Conservation (phyloP, 305 asterid genomes). For the Galium porrigens region DNA sequence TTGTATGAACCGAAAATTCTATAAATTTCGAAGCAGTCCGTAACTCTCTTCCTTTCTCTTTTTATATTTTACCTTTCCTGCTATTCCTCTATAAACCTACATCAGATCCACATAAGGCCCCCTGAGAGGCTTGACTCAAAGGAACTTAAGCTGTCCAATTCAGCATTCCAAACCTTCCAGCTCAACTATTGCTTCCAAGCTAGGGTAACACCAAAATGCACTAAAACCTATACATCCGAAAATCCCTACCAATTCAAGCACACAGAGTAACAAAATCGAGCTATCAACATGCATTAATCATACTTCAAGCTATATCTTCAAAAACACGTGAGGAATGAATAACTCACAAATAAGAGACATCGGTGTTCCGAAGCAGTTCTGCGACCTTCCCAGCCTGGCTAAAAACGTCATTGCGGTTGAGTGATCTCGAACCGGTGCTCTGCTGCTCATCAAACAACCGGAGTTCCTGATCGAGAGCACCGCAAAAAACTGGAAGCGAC, state of each 20-base stretch:
- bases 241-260: background rate
- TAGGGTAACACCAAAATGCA: constrained; percentile 1
- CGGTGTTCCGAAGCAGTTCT: constrained; percentile 60
- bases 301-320: constrained; percentile 10
- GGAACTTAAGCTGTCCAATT: background rate
- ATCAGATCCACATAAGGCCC: background rate
- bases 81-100: background rate
- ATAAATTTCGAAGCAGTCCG: background rate
- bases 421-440: constrained; percentile 24
- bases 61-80: background rate
- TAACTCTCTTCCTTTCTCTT: background rate
- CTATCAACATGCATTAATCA: background rate
- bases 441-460: constrained; percentile 42
- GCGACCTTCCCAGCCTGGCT: constrained; percentile 44
- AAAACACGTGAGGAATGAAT: constrained; percentile 1
- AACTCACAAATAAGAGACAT: constrained; percentile 82
- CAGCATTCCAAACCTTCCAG: background rate
- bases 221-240: background rate
- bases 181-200: background rate
- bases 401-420: too few species aligned
- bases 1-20: background rate
- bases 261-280: background rate
- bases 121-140: background rate
- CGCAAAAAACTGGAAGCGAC: too few species aligned
- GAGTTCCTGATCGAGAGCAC: too few species aligned